Evolutionary conservation across 805 yeast genomes (phyloP).

Genomic region (Saturnispora gosingensis): DNA sequence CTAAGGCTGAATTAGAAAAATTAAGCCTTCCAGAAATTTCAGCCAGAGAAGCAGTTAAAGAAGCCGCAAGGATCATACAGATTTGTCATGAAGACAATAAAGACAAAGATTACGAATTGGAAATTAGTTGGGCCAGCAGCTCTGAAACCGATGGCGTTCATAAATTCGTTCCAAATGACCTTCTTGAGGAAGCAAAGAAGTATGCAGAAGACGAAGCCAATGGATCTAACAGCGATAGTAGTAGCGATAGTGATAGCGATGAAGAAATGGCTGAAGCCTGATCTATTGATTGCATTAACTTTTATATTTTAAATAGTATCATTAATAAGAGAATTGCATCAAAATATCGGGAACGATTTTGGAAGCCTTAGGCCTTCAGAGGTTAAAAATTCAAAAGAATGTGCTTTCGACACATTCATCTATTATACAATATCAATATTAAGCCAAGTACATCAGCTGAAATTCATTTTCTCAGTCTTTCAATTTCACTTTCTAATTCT

Average conservation of each 20-base stretch:
- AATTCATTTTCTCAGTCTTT: slow-evolving; percentile 19
- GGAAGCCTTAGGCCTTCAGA: no score
- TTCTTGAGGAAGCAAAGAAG: slow-evolving; percentile 74
- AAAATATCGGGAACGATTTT: not conserved
- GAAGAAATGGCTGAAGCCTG: slow-evolving; percentile 25
- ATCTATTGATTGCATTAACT: not conserved
- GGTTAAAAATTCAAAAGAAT: no score
- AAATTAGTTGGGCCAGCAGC: slow-evolving; percentile 77
- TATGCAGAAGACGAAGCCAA: slow-evolving; percentile 70
- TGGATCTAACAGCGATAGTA: slow-evolving; percentile 52
- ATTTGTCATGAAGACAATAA: slow-evolving; percentile 96
- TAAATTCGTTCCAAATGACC: slow-evolving; percentile 66
- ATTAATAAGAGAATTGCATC: not conserved
- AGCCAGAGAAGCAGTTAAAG: slow-evolving; percentile 77
- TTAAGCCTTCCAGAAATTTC: slow-evolving; percentile 61
- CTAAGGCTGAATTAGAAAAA: slow-evolving; percentile 93
- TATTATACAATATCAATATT: not conserved
- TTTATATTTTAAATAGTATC: slow-evolving; percentile 1
- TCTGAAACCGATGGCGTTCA: slow-evolving; percentile 76
- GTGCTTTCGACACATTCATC: not conserved
- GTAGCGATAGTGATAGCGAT: slow-evolving; percentile 24
- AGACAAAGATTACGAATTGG: slow-evolving; percentile 94
- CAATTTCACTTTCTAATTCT: slow-evolving; percentile 50
- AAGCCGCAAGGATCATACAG: slow-evolving; percentile 89
- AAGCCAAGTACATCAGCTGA: not conserved